Evolutionary conservation across 2,329 filamentous ascomycete species (phyloP), one percentile per base, ranked within the genome.

Genomic region (Neofusicoccum sp.): DNA sequence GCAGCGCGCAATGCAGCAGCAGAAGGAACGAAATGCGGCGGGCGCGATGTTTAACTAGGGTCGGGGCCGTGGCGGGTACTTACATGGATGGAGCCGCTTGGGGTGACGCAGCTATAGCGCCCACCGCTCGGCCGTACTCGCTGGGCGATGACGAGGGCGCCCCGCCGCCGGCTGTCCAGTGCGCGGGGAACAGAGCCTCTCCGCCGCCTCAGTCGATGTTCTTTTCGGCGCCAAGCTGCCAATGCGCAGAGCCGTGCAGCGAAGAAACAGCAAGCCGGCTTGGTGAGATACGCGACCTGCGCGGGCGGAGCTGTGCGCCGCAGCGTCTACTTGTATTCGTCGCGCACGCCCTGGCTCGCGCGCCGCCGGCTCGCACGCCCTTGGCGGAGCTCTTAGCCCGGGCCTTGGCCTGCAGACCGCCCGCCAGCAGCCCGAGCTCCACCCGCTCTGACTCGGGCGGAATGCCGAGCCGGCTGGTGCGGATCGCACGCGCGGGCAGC

Each of bases 101-200:
- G 51, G 51, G 38, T 56, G 51, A 56, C 51, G 51, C 51, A 56
- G 51, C 51, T 43, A 43, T 43, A 26, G 20, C 12, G 51, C 51
- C 51, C 51, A 43, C 51, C 38, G 51, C 51, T 56, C 51, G 51
- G 51, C 51, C 51, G 41, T 56, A 56, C 51, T 56, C 51, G 51
- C 51, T 56, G 51, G 51, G 38, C 51, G 24, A 56, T 56, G 51
- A 56, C 51, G 51, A 38, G 43, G 36, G 51, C 36, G 51, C 51
- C 51, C 51, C 51, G 49, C 49, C 49, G 51, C 38, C 51, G 28
- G 51, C 24, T 43, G 51, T 56, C 43, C 51, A 20, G 38, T 56
- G 51, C 51, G 51, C 38, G 51, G 51, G 51, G 51, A 30, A 41
- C 38, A 56, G 51, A 56, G 51, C 51, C 51, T 56, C 49, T 28